Evolutionary conservation across 345 rosid genomes (phyloP), one percentile per base, ranked within the genome.

Genomic region (Balakata baccata): DNA sequence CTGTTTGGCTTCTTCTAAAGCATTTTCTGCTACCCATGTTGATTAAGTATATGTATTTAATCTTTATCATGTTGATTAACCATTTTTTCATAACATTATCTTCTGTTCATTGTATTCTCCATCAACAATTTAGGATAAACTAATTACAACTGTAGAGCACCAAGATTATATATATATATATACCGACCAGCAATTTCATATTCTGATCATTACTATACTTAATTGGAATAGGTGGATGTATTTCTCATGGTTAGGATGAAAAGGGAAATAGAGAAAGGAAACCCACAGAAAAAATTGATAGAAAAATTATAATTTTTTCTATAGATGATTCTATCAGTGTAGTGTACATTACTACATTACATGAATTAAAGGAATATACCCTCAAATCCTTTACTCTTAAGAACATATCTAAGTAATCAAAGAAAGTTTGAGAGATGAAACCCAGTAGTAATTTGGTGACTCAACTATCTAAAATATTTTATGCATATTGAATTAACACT

Each of bases 391-490:
- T 16, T 7, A 17, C 23, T 43, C 6, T 9, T 4, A 52, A 25
- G 16, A 9, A 70, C 54, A 8, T 11, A 41, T 29, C 34, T 29
- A 56, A 38, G 11, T 3, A 22, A 43, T 43, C 12, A 17, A 59
- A 59, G 17, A 60, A 43, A 58, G 16, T 23, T 25, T 1, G 10
- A 11, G 23, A 51, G 58, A 53, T 20, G 41, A 73, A 73, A 25
- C n/a, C 41, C 0, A 22, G 20, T 10, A 16, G 16, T 13, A 49
- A 25, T 8, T 6, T 7, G 22, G 9, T 14, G 10, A 17, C 22
- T 34, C 0, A 53, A 22, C 75, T 81, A 83, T 79, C 85, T 78
- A 56, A 83, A 74, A 1, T 59, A 65, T 52, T 39, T 60, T 54
- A 75, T 73, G 75, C 57, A 52, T 3, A 29, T 6, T 10, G 77